Base-by-base conservation (phyloP, 179 eudicot species). In the Beta lomatogona region DNA sequence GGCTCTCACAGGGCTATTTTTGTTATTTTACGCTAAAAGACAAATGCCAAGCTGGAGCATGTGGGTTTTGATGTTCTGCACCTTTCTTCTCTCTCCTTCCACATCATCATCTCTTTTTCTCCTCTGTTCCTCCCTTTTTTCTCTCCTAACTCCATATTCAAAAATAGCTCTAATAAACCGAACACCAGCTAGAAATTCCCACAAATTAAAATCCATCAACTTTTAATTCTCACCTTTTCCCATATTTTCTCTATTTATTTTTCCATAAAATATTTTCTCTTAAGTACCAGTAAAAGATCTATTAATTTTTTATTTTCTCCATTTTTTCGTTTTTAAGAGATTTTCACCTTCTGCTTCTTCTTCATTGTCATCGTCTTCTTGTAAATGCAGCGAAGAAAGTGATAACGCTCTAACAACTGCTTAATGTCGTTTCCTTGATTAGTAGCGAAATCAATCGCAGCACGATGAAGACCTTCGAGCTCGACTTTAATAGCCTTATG, bases 401-500 rank as follows among this genome's bases (percentile, higher is more conserved):
- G 91, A 77, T 85, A 93, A 22, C 93, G 88, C 83, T 85, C 81
- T 36, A 90, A 79, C 93, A 95, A 83, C 6, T 92, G 98, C 77
- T 81, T 77, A 69, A 91, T 89, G 81, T 93, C 95, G n/a, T 77
- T 86, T 31, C 82, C 69, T 52, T 81, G 89, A 81, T 91, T 81
- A 4, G 90, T 89, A 16, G 95, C 97, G 16, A 95, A 86, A 36
- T 88, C 93, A 67, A 93, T 58, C 12, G 98, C 97, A 8, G 93
- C 88, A 2, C 93, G 85, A 58, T 95, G 97, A 52, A 95, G 88
- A n/a, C 89, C 90, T 66, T 93, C 95, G n/a, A 95, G 91, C 89
- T 93, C 97, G 0, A 89, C 80, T 82, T 92, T 86, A 48, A 93
- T 95, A 4, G 98, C 98, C 60, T 95, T 95, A 77, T 95, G 98